Base-by-base conservation (phyloP, 805 yeast species). In the Spathaspora sp. region DNA sequence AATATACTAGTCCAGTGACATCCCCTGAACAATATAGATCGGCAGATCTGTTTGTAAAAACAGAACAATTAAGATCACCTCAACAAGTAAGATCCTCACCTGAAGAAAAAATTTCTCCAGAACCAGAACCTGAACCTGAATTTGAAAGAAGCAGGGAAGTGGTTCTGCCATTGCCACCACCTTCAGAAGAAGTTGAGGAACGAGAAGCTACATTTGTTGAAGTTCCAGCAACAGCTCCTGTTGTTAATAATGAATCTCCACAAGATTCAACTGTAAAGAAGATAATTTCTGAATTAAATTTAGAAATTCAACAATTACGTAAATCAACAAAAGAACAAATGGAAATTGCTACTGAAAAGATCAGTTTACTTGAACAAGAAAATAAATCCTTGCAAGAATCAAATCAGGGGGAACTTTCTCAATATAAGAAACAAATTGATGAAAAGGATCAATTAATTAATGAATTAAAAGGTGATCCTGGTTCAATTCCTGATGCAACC, bases 311-410 rank as follows among this genome's bases (percentile, higher is more conserved):
- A 31, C 63, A 63, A 20, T 65, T 73, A 54, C 68, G 62, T 49
- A 51, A 60, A 3, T 55, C 69, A 1, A 61, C 77, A 20, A 75
- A 73, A 51, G 65, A 66, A 4, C 85, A 82, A 55, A 84, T 86
- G 55, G 73, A 70, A 47, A 68, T 73, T 47, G 92, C 91, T 0
- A 79, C 83, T 56, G 75, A 75, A 17, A 78, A 77, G 51, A 82
- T 86, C 19, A 65, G 65, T 19, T 59, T 60, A 18, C 68, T 87
- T 35, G 88, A 84, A 52, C 28, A 51, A 12, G 72, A 75, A 51
- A 55, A 59, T 48, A 17, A 32, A 16, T 39, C 46, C 2, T 46
- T 60, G 26, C 61, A 52, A 48, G 61, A 56, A 43, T 42, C 47
- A 7, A 52, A 52, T 49, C 52, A 50, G 44, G 19, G 49, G 44